phyloP scores from a whole-genome alignment of 1,284 basidiomycete species.

The Neolentinus lepideus region DNA sequence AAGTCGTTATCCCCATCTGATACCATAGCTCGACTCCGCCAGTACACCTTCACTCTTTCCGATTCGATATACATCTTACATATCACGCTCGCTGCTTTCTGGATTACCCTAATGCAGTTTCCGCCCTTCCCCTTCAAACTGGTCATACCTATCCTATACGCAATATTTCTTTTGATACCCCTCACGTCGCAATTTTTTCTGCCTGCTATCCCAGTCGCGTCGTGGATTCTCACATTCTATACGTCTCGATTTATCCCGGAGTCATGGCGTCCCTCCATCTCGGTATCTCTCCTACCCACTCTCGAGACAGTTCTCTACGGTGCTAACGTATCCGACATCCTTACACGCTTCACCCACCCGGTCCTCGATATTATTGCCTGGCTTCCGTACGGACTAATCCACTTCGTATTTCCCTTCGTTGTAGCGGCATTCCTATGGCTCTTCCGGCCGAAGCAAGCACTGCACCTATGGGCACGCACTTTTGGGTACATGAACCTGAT shows the following conservation, averaged over 20 bases:
- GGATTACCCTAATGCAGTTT: constrained; percentile 70
- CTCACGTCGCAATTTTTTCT: constrained; percentile 91
- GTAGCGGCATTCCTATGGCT: constrained; percentile 75
- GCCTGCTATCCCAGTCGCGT: constrained; percentile 83
- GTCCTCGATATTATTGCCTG: constrained; percentile 90
- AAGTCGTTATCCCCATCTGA: constrained; percentile 67
- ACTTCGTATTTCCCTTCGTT: constrained; percentile 82
- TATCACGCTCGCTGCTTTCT: constrained; percentile 61
- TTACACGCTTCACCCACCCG: constrained; percentile 91
- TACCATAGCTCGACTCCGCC: constrained; percentile 55
- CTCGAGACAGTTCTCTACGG: constrained; percentile 94
- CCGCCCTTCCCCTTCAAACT: constrained; percentile 76
- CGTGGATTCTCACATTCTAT: constrained; percentile 84
- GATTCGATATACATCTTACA: constrained; percentile 65
- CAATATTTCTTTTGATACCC: constrained; percentile 69
- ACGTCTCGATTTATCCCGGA: constrained; percentile 82
- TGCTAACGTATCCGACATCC: constrained; percentile 94
- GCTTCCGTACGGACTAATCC: constrained; percentile 92
- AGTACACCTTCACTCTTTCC: constrained; percentile 51
- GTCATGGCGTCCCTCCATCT: constrained; percentile 72
- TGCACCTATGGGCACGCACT: constrained; percentile 82
- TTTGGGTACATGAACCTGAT: constrained; percentile 94
- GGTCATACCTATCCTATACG: constrained; percentile 71
- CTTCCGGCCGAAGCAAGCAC: constrained; percentile 71
- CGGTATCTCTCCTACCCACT: constrained; percentile 89